Evolutionary conservation across 2,329 filamentous ascomycete genomes (phyloP), one percentile per base, ranked within the genome.

Genomic region (Triangularia verruculosa): DNA sequence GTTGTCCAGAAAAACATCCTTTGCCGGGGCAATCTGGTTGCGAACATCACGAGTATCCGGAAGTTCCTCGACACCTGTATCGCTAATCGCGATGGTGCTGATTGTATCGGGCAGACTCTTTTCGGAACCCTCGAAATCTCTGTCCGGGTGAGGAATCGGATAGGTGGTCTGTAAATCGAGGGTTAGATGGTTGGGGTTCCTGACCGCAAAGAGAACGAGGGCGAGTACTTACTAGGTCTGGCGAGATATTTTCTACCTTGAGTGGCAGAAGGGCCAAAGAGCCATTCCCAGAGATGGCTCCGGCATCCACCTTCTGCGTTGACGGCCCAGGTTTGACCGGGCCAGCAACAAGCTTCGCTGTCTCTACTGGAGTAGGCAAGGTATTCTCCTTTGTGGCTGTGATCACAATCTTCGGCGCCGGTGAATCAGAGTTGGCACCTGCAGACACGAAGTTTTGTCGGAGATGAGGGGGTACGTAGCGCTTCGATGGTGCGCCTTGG

Each of bases 1-100:
- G 4, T 17, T 62, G 6, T 43, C 24, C 3, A 39, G 4, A 28
- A 39, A 43, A 32, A 69, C 51, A n/a, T 59, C 52, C 39, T 51
- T 59, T 43, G 63, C 22, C 15, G 63, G 53, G 5, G 62, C 65
- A 34, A 69, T 68, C 17, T 27, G 15, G 55, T 65, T 61, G 7
- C 68, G 63, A 22, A 69, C 64, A 28, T 70, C 68, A 34, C n/a
- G 47, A 24, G 20, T 13, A 4, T 2, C 22, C 22, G 12, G 1
- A 20, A 22, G 12, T 15, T 7, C 53, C 15, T 11, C 13, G 11
- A 22, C 8, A 25, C 22, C 61, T 15, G 6, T 24, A 47, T 66
- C 58, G 52, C 64, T 64, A 24, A 59, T 28, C 13, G 59, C 17
- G 24, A 64, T 52, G 7, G 43, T 53, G 3, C 64, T 63, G 1